Percentiles rank a stretch among this genome's conserved stretches.
These are phyloP conservation scores for Gynostemma pentaphyllum DNA, from an alignment of 306 rosid species.

Conservation along the genomic window DNA sequence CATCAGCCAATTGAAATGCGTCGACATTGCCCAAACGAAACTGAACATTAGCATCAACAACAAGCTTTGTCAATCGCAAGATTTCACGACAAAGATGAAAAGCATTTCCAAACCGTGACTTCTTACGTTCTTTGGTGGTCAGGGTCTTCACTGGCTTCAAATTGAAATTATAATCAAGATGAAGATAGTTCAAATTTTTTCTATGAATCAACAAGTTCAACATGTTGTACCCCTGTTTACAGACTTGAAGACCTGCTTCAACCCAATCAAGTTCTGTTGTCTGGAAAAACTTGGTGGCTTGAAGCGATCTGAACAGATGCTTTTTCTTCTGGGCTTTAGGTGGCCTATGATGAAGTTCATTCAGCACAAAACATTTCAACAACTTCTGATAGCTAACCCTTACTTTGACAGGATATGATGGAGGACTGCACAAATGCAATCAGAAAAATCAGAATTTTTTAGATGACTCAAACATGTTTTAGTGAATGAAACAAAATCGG, in stretches of 20 bases:
- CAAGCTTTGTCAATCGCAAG: conserved; percentile 91
- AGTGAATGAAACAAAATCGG: not conserved
- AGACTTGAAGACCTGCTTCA: conserved; percentile 98
- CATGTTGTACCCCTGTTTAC: conserved; percentile 99
- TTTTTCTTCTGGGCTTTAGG: conserved; percentile 98
- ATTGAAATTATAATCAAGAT: conserved; percentile 93
- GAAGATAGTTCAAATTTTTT: conserved; percentile 96
- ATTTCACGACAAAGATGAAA: conserved; percentile 99
- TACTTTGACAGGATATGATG: conserved; percentile 95
- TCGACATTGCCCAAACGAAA: conserved; percentile 96
- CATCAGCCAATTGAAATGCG: conserved; percentile 97
- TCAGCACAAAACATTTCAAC: conserved; percentile 90
- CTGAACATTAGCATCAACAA: conserved; percentile 97
- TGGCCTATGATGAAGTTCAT: conserved; percentile 96
- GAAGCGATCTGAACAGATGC: conserved; percentile 86
- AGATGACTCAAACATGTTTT: not conserved
- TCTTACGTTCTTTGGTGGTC: conserved; percentile 92
- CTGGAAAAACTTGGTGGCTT: conserved; percentile 97
- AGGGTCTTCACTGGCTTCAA: conserved; percentile 94
- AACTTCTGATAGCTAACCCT: conserved; percentile 94
- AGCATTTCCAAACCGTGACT: conserved; percentile 96
- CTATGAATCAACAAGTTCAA: conserved; percentile 87
- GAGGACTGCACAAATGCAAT: conserved; percentile 52
- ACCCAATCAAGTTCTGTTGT: conserved; percentile 99
- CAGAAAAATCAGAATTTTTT: not conserved